Evolutionary conservation across 495 filamentous ascomycete species (phyloP).

Genomic region (Neurospora sp.): DNA sequence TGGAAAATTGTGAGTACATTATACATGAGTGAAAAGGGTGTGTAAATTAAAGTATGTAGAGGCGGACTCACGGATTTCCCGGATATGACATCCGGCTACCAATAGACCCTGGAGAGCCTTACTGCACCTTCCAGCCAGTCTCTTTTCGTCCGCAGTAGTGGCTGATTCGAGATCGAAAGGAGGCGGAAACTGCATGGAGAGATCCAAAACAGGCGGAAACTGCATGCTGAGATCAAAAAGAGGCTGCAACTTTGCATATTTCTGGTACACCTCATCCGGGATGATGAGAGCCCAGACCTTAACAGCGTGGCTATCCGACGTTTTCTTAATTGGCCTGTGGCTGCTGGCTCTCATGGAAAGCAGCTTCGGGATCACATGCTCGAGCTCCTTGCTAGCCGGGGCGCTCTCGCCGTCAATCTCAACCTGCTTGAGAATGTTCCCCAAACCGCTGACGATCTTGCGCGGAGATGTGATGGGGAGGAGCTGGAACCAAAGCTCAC

Average conservation of each 20-base stretch:
- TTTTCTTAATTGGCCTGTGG: not conserved
- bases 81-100: constrained; percentile 43
- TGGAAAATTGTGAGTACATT: constrained; percentile 3
- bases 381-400: constrained; percentile 70
- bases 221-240: not conserved
- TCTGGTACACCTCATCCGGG: constrained; percentile 19
- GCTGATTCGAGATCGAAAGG: not conserved
- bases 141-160: not conserved
- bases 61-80: constrained; percentile 45
- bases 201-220: not conserved
- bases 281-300: constrained; percentile 70
- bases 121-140: not conserved
- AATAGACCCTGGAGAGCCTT: constrained; percentile 1
- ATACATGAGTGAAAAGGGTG: not conserved
- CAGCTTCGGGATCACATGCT: constrained; percentile 50
- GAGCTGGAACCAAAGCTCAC: constrained; percentile 36
- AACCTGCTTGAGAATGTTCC: constrained; percentile 71
- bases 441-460: constrained; percentile 56
- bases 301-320: constrained; percentile 33
- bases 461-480: constrained; percentile 55
- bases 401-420: constrained; percentile 38
- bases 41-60: not conserved
- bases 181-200: not conserved
- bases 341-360: constrained; percentile 31
- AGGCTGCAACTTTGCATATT: not conserved